Percentiles rank a stretch among this genome's conserved stretches.
These are phyloP conservation scores for Eimeria falciformis DNA, from an alignment of 169 alveolate genomes.

Conservation along the genomic window DNA sequence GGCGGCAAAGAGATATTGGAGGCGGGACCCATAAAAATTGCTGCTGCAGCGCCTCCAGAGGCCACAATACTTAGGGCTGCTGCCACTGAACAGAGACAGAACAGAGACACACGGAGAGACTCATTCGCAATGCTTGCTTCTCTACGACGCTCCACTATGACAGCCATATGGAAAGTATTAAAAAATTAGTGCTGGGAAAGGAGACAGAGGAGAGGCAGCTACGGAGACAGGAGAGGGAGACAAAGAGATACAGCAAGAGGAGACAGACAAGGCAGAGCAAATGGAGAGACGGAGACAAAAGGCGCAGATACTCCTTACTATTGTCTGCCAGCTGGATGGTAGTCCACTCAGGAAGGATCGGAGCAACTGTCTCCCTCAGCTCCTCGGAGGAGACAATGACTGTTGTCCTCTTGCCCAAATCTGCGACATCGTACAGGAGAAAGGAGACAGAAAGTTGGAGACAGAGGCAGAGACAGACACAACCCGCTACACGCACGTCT, in stretches of 20 bases:
- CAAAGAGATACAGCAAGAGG: not conserved
- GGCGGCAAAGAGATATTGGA: not conserved
- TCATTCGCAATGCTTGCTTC: no score
- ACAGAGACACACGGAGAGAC: not conserved
- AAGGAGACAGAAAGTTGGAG: no score
- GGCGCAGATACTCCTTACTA: not conserved
- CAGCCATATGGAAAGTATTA: not conserved
- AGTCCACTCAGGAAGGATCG: not conserved
- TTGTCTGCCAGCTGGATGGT: not conserved
- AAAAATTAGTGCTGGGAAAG: not conserved
- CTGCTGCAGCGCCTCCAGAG: not conserved
- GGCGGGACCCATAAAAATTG: not conserved
- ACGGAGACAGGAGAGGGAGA: no score
- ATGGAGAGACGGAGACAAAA: not conserved
- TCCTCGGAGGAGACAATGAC: constrained; percentile 16
- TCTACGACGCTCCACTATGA: no score
- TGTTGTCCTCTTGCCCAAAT: not conserved
- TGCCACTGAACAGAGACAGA: not conserved
- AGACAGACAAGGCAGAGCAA: not conserved
- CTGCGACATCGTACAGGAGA: not conserved
- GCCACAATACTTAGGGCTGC: not conserved
- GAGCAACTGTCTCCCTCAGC: not conserved
- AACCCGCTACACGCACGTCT: not conserved
- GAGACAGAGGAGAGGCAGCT: not conserved
- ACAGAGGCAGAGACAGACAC: not conserved